A percentile compares a stretch with the other conserved stretches of the same genome.
These are phyloP conservation scores for Alternaria ethzedia DNA, from an alignment of 2,329 filamentous ascomycete genomes.

Conservation along the genomic window DNA sequence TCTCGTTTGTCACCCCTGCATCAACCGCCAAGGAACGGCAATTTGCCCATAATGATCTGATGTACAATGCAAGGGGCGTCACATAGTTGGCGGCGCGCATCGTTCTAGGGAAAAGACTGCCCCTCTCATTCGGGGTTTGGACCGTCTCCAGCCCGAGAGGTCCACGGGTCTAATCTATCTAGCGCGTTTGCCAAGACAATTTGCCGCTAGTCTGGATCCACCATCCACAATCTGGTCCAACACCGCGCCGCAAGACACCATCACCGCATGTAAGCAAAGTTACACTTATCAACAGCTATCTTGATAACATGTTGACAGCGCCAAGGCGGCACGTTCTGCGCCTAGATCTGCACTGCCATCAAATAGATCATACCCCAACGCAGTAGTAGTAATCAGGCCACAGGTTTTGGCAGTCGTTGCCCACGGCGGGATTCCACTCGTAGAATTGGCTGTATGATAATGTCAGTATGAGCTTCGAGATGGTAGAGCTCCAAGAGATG, in stretches of 20 bases:
- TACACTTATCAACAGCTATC: background rate
- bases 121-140: background rate
- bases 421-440: constrained; percentile 3
- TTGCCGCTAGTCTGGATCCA: background rate
- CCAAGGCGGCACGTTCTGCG: background rate
- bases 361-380: background rate
- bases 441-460: background rate
- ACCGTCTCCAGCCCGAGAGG: background rate
- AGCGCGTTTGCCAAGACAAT: background rate
- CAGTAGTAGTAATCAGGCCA: background rate
- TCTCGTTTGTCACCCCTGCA: background rate
- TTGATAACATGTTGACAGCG: background rate
- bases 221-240: background rate
- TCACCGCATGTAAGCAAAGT: background rate
- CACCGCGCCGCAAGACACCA: background rate
- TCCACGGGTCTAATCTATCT: background rate
- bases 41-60: background rate
- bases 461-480: background rate
- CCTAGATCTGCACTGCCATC: background rate
- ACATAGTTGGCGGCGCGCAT: background rate
- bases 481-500: background rate
- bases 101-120: background rate
- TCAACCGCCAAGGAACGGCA: background rate
- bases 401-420: background rate
- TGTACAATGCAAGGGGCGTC: background rate